Percentiles rank a stretch among this genome's conserved stretches.
Conservation (phyloP, 176 grass and related monocot genomes). For the Oryza meyeriana region DNA sequence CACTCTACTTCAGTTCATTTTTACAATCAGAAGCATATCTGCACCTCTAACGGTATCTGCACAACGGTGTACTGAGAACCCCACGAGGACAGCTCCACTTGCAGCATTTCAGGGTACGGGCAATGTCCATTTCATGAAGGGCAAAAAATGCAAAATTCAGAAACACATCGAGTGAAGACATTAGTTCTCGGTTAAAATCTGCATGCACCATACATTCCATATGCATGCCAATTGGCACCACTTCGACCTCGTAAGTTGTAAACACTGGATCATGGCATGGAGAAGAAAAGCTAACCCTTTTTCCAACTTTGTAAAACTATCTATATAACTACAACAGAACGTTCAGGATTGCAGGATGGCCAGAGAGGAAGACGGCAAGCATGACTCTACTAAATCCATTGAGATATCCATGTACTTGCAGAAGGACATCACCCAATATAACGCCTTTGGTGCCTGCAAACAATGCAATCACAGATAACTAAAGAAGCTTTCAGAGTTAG, state of each 20-base stretch:
- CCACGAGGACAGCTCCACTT: too few species aligned
- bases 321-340: background rate
- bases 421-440: slow-evolving; percentile 71
- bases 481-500: background rate
- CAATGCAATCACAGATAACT: background rate
- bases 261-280: background rate
- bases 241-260: background rate
- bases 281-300: background rate
- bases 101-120: too few species aligned
- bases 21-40: background rate
- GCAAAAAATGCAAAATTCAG: too few species aligned
- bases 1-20: background rate
- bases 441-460: slow-evolving; percentile 54
- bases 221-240: background rate
- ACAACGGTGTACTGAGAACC: too few species aligned
- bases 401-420: slow-evolving; percentile 66
- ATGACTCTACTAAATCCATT: slow-evolving; percentile 44
- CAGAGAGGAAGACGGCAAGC: slow-evolving; percentile 36
- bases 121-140: too few species aligned
- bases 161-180: background rate
- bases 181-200: background rate
- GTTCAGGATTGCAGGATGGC: slow-evolving; percentile 56
- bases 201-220: background rate
- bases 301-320: background rate
- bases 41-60: background rate